phyloP scores from a whole-genome alignment of 345 rosid genomes.

The Barbarea vulgaris region DNA sequence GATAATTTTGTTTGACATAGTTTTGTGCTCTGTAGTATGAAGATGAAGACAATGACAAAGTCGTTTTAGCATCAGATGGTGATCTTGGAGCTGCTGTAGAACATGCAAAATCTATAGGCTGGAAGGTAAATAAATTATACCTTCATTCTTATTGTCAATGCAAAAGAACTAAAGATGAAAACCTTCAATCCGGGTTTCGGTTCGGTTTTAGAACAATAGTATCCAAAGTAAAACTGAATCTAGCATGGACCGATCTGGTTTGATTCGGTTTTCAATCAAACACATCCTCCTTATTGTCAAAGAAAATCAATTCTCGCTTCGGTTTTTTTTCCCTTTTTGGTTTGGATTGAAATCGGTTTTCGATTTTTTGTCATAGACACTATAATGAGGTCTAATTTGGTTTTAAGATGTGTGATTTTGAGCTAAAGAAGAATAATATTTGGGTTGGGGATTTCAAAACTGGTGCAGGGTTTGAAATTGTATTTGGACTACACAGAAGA shows the following conservation, averaged over 20 bases:
- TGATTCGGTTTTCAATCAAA: not conserved
- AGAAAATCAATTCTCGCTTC: not conserved
- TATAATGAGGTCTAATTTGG: not conserved
- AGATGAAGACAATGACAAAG: slow-evolving; percentile 94
- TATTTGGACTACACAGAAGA: slow-evolving; percentile 70
- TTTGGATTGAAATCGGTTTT: not conserved
- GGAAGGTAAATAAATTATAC: slow-evolving; percentile 62
- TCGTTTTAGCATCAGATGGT: slow-evolving; percentile 74
- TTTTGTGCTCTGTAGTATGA: slow-evolving; percentile 61
- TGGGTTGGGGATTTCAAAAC: not conserved
- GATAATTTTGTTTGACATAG: not conserved
- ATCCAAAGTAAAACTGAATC: not conserved
- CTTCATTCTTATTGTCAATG: not conserved
- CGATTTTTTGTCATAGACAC: not conserved
- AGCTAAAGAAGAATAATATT: not conserved
- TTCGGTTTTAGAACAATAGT: not conserved
- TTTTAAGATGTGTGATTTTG: not conserved
- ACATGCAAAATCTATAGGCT: slow-evolving; percentile 82
- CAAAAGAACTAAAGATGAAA: not conserved
- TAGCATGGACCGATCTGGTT: not conserved
- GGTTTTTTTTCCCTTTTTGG: not conserved
- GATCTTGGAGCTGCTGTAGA: slow-evolving; percentile 93
- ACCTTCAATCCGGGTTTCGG: not conserved
- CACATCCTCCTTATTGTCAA: not conserved
- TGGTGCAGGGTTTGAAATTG: slow-evolving; percentile 80